A percentile compares a stretch with the other conserved stretches of the same genome.
phyloP scores from a whole-genome alignment of 2,329 filamentous ascomycete genomes.

The Apiospora sp. region DNA sequence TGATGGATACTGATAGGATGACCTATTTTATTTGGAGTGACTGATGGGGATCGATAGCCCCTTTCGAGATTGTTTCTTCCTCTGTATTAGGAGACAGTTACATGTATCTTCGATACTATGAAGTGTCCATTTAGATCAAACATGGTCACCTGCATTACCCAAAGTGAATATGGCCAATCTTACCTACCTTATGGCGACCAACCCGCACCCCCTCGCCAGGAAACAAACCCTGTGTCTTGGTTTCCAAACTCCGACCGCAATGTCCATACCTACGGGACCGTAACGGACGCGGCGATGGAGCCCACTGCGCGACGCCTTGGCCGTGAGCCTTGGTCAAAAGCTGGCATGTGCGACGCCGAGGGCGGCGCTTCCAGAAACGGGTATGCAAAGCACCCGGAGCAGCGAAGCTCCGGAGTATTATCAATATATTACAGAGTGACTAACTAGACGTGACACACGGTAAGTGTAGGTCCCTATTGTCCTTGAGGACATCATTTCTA shows the following conservation, averaged over 20 bases:
- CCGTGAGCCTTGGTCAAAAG: slow-evolving; percentile 33
- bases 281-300: slow-evolving; percentile 29
- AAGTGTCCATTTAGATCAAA: neutral
- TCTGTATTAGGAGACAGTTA: neutral
- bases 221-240: neutral
- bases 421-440: no score
- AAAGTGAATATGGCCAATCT: neutral
- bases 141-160: neutral
- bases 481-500: fast-evolving
- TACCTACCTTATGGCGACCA: neutral
- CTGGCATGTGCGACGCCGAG: slow-evolving; percentile 35
- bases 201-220: no score
- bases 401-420: neutral
- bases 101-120: neutral
- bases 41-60: neutral
- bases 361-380: slow-evolving; percentile 29
- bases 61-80: neutral
- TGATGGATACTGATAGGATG: neutral
- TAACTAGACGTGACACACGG: no score
- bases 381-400: neutral
- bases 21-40: neutral
- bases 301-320: slow-evolving; percentile 32
- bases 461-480: neutral
- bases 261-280: slow-evolving; percentile 27
- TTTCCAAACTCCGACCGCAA: neutral